These are phyloP conservation scores for Plenodomus lindquistii DNA, from an alignment of 2,329 filamentous ascomycete species.

Conservation along the genomic window DNA sequence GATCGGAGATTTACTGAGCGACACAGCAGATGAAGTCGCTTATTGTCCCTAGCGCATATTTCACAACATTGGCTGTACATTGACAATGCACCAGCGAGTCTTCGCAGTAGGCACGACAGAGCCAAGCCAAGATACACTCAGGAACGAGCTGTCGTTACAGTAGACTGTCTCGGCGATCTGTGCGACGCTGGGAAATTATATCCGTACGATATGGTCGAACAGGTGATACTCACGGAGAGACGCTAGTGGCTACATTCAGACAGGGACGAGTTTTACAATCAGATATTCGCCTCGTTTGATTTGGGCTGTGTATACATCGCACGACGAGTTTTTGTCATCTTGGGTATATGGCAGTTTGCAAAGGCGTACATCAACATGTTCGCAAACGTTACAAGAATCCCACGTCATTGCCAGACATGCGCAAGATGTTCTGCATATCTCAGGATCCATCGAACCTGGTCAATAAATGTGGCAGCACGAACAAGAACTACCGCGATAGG, in stretches of 20 bases:
- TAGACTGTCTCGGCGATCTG: not conserved
- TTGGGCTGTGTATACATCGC: too few species aligned
- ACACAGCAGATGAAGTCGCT: not conserved
- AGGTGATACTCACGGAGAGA: too few species aligned
- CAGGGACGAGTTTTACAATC: too few species aligned
- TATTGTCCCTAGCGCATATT: not conserved
- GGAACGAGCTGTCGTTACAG: not conserved
- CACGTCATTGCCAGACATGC: not conserved
- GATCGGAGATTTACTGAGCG: not conserved
- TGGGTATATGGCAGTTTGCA: too few species aligned
- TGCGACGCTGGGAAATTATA: not conserved
- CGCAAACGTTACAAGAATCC: not conserved
- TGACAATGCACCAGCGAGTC: not conserved
- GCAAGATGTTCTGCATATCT: not conserved
- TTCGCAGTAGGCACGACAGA: not conserved
- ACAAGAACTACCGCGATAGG: constrained; percentile 5
- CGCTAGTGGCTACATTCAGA: too few species aligned
- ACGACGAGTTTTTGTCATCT: too few species aligned
- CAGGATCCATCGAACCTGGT: not conserved
- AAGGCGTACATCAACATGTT: not conserved
- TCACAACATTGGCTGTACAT: not conserved
- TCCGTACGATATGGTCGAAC: not conserved
- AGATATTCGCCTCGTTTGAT: too few species aligned
- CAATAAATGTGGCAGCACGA: not conserved
- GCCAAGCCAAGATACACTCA: not conserved